These are phyloP conservation scores for Helicocarpus griseus DNA, from an alignment of 2,329 filamentous ascomycete species.

Conservation along the genomic window DNA sequence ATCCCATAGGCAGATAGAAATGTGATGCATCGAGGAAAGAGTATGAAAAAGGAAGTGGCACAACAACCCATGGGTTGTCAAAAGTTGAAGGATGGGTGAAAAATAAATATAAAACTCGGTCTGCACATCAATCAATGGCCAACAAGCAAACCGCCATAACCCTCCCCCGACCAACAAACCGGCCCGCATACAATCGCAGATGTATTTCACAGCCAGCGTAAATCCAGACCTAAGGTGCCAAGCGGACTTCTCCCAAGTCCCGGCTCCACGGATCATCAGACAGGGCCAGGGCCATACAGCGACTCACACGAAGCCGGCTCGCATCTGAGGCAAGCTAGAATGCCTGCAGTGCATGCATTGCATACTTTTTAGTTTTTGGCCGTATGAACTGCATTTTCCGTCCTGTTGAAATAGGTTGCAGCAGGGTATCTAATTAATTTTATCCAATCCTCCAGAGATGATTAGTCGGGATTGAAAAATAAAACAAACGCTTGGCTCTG, in stretches of 20 bases:
- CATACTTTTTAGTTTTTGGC: neutral
- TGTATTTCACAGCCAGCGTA: no score
- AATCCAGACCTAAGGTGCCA: neutral
- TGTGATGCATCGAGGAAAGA: neutral
- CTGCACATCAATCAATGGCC: no score
- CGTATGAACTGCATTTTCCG: neutral
- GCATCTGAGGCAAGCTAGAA: neutral
- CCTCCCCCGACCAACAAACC: no score
- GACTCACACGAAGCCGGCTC: neutral
- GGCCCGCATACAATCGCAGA: no score
- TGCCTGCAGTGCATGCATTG: neutral
- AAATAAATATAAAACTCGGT: neutral
- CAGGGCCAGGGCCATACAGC: neutral
- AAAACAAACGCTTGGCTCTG: neutral
- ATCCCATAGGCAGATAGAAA: neutral
- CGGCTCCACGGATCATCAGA: constrained; percentile 1
- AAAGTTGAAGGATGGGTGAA: neutral
- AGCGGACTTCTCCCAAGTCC: neutral
- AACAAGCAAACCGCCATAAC: no score
- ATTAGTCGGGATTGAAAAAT: neutral
- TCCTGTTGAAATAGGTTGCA: neutral
- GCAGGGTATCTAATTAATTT: neutral
- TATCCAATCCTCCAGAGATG: neutral
- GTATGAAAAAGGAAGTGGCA: neutral
- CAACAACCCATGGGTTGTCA: neutral